A percentile compares a stretch with the other conserved stretches of the same genome.
Conservation (phyloP, 306 rosid species). For the Glycine latifolia region DNA sequence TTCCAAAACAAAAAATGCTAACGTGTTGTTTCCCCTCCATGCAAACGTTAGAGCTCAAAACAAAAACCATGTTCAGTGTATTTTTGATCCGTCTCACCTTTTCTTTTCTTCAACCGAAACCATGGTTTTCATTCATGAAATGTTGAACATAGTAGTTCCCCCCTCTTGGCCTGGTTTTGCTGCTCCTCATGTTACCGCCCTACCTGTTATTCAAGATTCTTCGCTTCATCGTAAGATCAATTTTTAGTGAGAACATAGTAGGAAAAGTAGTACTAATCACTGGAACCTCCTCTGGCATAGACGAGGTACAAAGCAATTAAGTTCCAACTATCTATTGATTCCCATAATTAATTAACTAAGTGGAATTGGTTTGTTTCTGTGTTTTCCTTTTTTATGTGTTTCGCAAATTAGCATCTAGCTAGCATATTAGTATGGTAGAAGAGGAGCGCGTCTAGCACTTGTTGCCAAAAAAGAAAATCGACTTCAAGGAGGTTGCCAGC, state of each 20-base stretch:
- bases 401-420: slow-evolving; percentile 49
- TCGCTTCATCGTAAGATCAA: slow-evolving; percentile 20
- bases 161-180: no score
- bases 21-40: no score
- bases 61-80: no score
- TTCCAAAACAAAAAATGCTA: no score
- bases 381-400: not conserved
- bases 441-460: slow-evolving; percentile 62
- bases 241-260: slow-evolving; percentile 51
- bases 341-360: not conserved
- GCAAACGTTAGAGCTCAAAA: no score
- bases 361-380: not conserved
- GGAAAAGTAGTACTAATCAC: slow-evolving; percentile 71
- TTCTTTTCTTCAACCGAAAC: no score
- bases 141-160: no score
- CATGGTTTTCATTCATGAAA: no score
- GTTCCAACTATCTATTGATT: not conserved
- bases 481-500: no score
- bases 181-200: slow-evolving; percentile 21
- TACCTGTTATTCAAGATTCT: slow-evolving; percentile 51
- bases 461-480: slow-evolving; percentile 13
- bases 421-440: slow-evolving; percentile 58
- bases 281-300: slow-evolving; percentile 62
- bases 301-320: slow-evolving; percentile 49
- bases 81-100: no score